These are phyloP conservation scores for Adiantum capillusveneris DNA, from an alignment of 75 land plant genomes.

Conservation along the genomic window DNA sequence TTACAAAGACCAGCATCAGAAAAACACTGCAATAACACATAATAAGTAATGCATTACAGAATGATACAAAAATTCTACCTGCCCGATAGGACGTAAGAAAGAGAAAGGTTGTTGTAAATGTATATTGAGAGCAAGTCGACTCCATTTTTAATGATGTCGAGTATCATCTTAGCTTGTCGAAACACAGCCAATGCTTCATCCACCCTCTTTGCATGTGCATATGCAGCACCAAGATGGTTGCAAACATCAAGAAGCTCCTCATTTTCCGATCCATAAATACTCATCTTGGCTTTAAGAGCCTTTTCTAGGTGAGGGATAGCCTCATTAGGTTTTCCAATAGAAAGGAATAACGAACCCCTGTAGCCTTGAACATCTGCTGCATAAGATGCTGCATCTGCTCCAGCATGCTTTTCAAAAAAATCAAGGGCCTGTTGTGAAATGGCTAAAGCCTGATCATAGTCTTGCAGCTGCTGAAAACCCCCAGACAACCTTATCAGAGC, in stretches of 20 bases:
- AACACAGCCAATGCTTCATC: neutral
- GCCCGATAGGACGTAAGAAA: neutral
- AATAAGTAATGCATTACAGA: no score
- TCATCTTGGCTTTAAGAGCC: neutral
- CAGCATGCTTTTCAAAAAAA: neutral
- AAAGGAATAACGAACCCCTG: neutral
- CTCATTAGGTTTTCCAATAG: neutral
- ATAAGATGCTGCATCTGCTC: neutral
- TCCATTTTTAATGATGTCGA: neutral
- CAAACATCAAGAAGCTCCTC: neutral
- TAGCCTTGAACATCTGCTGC: constrained; percentile 2
- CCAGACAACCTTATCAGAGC: neutral
- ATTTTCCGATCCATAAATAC: neutral
- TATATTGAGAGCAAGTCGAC: neutral
- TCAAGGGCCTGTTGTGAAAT: neutral
- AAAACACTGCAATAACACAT: no score
- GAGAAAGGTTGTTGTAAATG: neutral
- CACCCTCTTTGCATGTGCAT: neutral
- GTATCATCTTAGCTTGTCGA: neutral
- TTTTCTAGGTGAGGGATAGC: neutral
- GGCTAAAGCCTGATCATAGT: neutral
- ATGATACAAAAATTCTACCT: no score
- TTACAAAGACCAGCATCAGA: no score
- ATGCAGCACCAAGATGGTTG: constrained; percentile 2
- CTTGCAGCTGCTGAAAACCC: neutral